Evolutionary conservation across 1,139 yeast genomes (phyloP), one percentile per base, ranked within the genome.

Genomic region (Saccharomyces hybrid): DNA sequence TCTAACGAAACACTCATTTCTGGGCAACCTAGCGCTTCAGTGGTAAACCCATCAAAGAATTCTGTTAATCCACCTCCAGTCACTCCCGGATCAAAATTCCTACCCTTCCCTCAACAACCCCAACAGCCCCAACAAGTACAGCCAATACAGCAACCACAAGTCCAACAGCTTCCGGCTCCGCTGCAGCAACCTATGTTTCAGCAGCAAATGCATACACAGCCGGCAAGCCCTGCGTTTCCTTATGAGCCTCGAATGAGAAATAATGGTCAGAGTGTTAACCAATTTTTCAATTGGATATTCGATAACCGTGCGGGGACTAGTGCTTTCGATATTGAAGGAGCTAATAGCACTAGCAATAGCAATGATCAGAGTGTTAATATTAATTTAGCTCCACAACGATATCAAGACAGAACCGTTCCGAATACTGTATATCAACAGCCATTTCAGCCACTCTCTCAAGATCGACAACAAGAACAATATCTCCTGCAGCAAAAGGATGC

Each of bases 221-320:
- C 19, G 19, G 24, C 44, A 38, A 38, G 44, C 19, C 44, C 44
- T 16, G 19, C 24, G 16, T 19, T 38, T 38, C 44, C 44, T 19
- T 38, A 38, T 38, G 44, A 38, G 11, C 24, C 44, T 38, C 44
- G 44, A 38, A 38, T 42, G 47, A 26, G 54, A 53, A 28, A 32
- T 51, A 38, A 38, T n/a, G 44, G 44, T 16, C 44, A 38, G 9
- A 38, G 19, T 38, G 42, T 16, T 19, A 56, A 61, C 44, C 56
- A 53, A 46, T 55, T 68, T 42, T 66, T 68, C 49, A 66, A 62
- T 53, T 68, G 71, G 71, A 24, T 57, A 32, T 54, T 58, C 29
- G 56, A 57, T 14, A 52, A 44, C 31, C 44, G 44, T 38, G 12
- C 26, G 2, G 26, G 24, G 6, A 7, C 21, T 38, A 38, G 19